phyloP scores from a whole-genome alignment of 768 basidiomycete species.

The Pisolithus tinctorius region DNA sequence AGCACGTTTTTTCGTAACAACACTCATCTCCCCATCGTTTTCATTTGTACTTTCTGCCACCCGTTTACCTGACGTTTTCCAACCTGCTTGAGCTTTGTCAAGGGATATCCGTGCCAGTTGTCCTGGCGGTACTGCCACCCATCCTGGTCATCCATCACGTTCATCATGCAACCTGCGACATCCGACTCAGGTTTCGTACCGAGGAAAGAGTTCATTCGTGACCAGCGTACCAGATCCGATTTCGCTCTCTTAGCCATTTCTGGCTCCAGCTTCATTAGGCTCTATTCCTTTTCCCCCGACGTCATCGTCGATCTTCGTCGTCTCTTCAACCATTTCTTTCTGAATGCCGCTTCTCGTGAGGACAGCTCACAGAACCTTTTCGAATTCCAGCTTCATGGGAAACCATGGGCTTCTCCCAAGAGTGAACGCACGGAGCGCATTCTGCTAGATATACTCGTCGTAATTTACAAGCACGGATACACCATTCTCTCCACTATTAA shows the following conservation, averaged over 20 bases:
- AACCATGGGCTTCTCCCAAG: constrained; percentile 70
- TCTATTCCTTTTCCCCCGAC: constrained; percentile 59
- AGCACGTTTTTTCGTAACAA: constrained; percentile 27
- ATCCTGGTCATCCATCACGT: constrained; percentile 19
- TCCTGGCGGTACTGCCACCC: constrained; percentile 15
- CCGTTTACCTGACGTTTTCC: constrained; percentile 35
- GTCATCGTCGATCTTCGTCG: constrained; percentile 49
- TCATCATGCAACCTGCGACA: constrained; percentile 25
- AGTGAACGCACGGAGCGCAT: constrained; percentile 60
- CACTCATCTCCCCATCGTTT: constrained; percentile 21
- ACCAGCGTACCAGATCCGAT: constrained; percentile 46
- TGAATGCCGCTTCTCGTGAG: constrained; percentile 45
- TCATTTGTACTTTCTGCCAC: constrained; percentile 23
- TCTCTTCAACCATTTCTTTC: constrained; percentile 43
- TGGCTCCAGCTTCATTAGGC: constrained; percentile 53
- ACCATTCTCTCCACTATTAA: constrained; percentile 62
- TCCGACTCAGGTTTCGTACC: constrained; percentile 53
- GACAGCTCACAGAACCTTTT: constrained; percentile 50
- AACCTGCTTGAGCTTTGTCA: constrained; percentile 21
- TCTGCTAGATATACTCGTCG: constrained; percentile 56
- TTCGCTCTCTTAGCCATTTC: constrained; percentile 71
- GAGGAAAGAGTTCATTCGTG: constrained; percentile 65
- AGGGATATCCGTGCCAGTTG: constrained; percentile 20
- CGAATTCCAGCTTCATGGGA: constrained; percentile 62
- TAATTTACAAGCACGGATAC: constrained; percentile 59